Evolutionary conservation across 805 yeast species (phyloP).

Genomic region (Tetrapisispora fleetii): DNA sequence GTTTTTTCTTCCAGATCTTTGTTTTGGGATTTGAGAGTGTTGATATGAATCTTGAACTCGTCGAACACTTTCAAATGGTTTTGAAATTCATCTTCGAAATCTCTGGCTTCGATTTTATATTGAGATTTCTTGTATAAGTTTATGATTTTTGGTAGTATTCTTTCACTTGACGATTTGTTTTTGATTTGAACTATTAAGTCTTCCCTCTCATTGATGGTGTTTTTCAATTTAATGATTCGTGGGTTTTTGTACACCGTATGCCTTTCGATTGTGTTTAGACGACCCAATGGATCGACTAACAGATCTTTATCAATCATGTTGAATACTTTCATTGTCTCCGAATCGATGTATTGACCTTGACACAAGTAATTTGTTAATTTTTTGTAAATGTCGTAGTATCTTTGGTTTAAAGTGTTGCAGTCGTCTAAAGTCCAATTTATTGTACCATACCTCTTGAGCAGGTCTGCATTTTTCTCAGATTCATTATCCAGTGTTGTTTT

Average conservation of each 20-base stretch:
- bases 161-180: constrained; percentile 36
- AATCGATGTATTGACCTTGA: constrained; percentile 57
- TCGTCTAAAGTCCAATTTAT: constrained; percentile 43
- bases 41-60: constrained; percentile 40
- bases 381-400: constrained; percentile 32
- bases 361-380: constrained; percentile 40
- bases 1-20: constrained; percentile 32
- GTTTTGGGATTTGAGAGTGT: constrained; percentile 33
- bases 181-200: constrained; percentile 33
- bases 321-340: constrained; percentile 38
- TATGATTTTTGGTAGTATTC: constrained; percentile 45
- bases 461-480: constrained; percentile 41
- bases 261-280: neutral
- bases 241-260: constrained; percentile 21
- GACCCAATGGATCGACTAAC: constrained; percentile 5
- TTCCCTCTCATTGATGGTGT: constrained; percentile 27
- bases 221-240: constrained; percentile 27
- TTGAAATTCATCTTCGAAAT: constrained; percentile 35
- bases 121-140: constrained; percentile 33
- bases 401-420: constrained; percentile 36
- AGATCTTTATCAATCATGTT: constrained; percentile 39
- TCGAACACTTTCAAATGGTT: constrained; percentile 39
- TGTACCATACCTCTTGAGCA: constrained; percentile 44
- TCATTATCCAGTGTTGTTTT: constrained; percentile 41
- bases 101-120: neutral